Evolutionary conservation across 169 alveolate genomes (phyloP).

Genomic region (Cryptosporidium xiaoi): DNA sequence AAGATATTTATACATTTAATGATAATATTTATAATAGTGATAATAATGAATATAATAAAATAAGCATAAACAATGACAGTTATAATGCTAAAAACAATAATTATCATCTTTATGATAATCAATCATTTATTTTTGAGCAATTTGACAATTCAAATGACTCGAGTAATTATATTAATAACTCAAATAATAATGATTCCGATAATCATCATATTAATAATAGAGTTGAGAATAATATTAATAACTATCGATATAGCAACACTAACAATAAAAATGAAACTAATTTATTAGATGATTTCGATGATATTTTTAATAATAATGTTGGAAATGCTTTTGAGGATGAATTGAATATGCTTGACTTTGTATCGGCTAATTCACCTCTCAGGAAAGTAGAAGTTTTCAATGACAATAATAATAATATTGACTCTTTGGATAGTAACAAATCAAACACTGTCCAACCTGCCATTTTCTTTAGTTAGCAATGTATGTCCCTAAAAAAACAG

Average conservation of each 20-base stretch:
- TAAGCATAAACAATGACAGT: too few relatives aligned
- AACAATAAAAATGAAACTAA: not conserved
- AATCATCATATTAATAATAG: not conserved
- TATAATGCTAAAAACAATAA: too few relatives aligned
- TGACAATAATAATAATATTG: too few relatives aligned
- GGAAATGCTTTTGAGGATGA: slow-evolving; percentile 14
- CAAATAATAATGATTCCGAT: not conserved
- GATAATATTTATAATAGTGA: too few relatives aligned
- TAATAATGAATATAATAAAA: too few relatives aligned
- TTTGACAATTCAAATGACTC: not conserved
- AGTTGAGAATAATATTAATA: not conserved
- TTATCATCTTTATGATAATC: not conserved
- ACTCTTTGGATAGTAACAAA: not conserved
- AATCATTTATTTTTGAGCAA: not conserved
- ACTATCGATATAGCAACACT: not conserved
- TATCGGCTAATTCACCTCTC: slow-evolving; percentile 21
- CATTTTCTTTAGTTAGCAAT: not conserved
- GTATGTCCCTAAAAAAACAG: too few relatives aligned
- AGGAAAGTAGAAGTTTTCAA: not conserved
- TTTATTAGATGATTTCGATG: slow-evolving; percentile 53
- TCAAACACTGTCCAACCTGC: not conserved
- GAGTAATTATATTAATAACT: not conserved
- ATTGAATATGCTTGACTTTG: slow-evolving; percentile 17
- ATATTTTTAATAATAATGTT: slow-evolving; percentile 18
- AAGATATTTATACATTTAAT: too few relatives aligned